These are phyloP conservation scores for Xylaria bambusicola DNA, from an alignment of 495 filamentous ascomycete species.

Conservation along the genomic window DNA sequence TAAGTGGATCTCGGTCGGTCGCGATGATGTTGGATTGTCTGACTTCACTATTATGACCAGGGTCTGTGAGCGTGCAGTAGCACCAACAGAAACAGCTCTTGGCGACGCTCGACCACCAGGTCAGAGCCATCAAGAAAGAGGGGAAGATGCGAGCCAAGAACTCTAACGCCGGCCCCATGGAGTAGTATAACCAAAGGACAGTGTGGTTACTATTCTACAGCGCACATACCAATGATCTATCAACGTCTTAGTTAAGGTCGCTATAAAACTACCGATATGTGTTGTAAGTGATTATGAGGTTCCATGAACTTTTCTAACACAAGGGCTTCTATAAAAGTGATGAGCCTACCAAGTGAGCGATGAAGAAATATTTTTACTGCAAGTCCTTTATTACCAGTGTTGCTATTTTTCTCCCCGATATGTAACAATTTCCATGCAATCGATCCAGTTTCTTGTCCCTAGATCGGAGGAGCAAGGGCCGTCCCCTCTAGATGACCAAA, in stretches of 20 bases:
- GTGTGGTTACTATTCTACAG: background rate
- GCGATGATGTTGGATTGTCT: conserved; percentile 11
- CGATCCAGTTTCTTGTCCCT: conserved; percentile 2
- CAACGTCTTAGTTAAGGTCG: too few species aligned
- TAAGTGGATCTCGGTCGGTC: conserved; percentile 16
- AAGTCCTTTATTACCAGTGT: background rate
- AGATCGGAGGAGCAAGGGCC: conserved; percentile 7
- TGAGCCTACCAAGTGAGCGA: conserved; percentile 1
- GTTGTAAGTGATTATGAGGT: too few species aligned
- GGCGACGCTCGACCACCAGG: conserved; percentile 12
- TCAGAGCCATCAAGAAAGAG: conserved; percentile 13
- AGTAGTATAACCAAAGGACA: background rate
- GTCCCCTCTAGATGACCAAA: background rate
- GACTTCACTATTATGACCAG: conserved; percentile 18
- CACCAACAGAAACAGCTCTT: conserved; percentile 11
- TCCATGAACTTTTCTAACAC: too few species aligned
- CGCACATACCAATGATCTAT: too few species aligned
- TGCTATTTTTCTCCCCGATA: background rate
- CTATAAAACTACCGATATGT: too few species aligned
- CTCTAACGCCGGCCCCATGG: conserved; percentile 8
- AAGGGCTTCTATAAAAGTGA: too few species aligned
- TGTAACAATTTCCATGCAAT: background rate
- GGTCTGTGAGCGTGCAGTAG: conserved; percentile 2
- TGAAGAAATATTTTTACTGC: conserved; percentile 2
- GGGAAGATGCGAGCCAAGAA: conserved; percentile 20